Conservation (phyloP, 805 yeast species). For the Candida railenensis region DNA sequence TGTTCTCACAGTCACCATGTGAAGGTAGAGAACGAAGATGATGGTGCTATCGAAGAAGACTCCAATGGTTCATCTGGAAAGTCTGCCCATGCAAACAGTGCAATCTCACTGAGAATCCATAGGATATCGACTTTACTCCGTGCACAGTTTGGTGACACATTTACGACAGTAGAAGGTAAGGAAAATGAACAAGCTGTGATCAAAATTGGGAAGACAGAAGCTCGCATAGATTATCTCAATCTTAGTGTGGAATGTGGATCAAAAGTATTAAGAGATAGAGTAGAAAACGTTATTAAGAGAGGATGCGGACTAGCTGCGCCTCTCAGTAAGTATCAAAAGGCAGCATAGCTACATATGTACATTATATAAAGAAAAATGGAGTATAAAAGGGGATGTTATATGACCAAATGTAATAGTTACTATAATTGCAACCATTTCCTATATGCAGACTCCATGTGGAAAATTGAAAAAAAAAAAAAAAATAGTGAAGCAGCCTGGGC, state of each 20-base stretch:
- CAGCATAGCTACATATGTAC: constrained; percentile 5
- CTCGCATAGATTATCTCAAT: constrained; percentile 61
- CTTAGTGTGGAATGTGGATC: constrained; percentile 71
- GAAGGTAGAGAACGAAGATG: constrained; percentile 18
- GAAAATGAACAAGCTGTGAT: constrained; percentile 53
- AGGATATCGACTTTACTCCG: constrained; percentile 62
- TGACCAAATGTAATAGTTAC: too few relatives aligned
- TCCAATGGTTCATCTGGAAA: constrained; percentile 11
- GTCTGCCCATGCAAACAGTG: constrained; percentile 26
- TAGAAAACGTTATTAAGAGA: constrained; percentile 74
- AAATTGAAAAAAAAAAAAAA: neutral
- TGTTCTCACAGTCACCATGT: constrained; percentile 44
- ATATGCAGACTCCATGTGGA: neutral
- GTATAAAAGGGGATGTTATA: neutral
- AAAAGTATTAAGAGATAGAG: constrained; percentile 75
- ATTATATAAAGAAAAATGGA: constrained; percentile 1
- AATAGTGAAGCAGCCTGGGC: neutral
- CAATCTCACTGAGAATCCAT: constrained; percentile 30
- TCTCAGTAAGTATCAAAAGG: constrained; percentile 47
- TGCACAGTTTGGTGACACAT: constrained; percentile 88
- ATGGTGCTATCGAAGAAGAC: constrained; percentile 6
- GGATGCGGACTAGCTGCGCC: constrained; percentile 86
- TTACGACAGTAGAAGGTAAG: constrained; percentile 35
- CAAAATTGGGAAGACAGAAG: constrained; percentile 72
- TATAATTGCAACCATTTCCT: too few relatives aligned